phyloP scores from a whole-genome alignment of 192 early-diverging fungal species.

The Umbelopsis ramanniana region DNA sequence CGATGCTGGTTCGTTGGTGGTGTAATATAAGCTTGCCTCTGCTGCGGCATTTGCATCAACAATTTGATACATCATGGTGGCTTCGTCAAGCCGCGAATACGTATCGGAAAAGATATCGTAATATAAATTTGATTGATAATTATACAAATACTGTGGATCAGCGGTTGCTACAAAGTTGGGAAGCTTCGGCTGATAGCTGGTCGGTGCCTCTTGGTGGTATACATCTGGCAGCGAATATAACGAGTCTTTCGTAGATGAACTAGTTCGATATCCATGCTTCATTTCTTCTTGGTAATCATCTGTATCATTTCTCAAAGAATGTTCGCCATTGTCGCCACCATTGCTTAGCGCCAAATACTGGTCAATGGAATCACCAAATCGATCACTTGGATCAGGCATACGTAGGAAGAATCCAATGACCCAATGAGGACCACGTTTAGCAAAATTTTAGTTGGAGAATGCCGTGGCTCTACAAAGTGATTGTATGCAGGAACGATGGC shows the following conservation, averaged over 20 bases:
- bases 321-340: background rate
- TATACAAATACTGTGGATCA: slow-evolving; percentile 47
- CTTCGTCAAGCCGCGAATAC: slow-evolving; percentile 56
- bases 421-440: no score
- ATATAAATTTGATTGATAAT: slow-evolving; percentile 51
- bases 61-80: slow-evolving; percentile 55
- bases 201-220: background rate
- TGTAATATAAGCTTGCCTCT: slow-evolving; percentile 12
- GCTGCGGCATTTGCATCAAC: slow-evolving; percentile 31
- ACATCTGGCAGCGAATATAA: background rate
- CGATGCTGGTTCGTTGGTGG: slow-evolving; percentile 39
- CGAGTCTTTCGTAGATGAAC: background rate
- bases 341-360: slow-evolving; percentile 1
- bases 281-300: background rate
- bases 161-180: background rate
- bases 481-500: no score
- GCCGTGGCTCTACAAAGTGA: background rate
- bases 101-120: slow-evolving; percentile 54
- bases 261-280: background rate
- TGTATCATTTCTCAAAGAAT: background rate
- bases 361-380: background rate
- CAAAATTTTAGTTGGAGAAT: background rate
- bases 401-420: background rate
- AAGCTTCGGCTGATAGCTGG: background rate
- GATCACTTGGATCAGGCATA: slow-evolving; percentile 3